Evolutionary conservation across 306 rosid genomes (phyloP).

Genomic region (Spatholobus suberectus): DNA sequence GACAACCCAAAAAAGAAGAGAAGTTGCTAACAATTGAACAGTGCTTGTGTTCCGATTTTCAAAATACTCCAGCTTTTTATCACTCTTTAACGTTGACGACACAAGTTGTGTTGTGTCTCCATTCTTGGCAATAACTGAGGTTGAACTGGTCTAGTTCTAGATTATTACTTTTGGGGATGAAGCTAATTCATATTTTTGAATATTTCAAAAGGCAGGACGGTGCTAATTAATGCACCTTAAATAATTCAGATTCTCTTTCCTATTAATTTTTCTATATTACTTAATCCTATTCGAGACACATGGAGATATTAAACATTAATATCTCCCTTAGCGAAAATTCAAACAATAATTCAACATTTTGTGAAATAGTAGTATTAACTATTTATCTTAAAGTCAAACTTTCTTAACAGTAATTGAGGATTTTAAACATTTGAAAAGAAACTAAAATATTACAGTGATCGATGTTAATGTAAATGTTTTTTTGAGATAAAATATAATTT

Average conservation of each 20-base stretch:
- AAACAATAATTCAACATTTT: not conserved
- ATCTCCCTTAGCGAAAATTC: not conserved
- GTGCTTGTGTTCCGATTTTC: not conserved
- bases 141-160: slow-evolving; percentile 40
- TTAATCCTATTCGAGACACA: not conserved
- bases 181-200: slow-evolving; percentile 24
- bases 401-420: not conserved
- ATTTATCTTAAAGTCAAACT: not conserved
- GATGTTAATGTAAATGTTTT: not conserved
- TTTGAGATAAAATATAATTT: no score
- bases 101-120: not conserved
- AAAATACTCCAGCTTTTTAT: not conserved
- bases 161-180: not conserved
- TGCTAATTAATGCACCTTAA: not conserved
- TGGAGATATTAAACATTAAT: not conserved
- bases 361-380: not conserved
- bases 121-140: not conserved
- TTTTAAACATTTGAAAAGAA: not conserved
- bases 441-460: not conserved
- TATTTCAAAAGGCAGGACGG: slow-evolving; percentile 33
- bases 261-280: not conserved
- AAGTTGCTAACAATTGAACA: not conserved
- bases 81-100: slow-evolving; percentile 5
- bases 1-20: not conserved
- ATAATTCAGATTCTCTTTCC: not conserved